phyloP scores from a whole-genome alignment of 2,329 filamentous ascomycete genomes.

The Massarina eburnea region DNA sequence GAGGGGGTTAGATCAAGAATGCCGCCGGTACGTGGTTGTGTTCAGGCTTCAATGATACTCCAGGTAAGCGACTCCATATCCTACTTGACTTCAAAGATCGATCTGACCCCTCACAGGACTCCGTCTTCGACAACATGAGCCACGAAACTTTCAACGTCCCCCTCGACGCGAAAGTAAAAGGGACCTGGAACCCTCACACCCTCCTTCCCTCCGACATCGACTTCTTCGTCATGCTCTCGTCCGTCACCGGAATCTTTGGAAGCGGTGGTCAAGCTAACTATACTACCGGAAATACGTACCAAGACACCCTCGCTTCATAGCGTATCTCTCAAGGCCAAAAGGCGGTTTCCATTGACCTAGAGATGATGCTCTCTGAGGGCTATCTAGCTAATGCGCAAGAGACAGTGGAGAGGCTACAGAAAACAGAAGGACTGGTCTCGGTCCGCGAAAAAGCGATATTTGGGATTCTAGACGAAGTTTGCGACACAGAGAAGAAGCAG shows the following conservation, averaged over 20 bases:
- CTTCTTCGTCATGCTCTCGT: conserved; percentile 31
- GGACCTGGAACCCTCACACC: conserved; percentile 35
- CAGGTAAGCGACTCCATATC: neutral
- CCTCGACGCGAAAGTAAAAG: conserved; percentile 33
- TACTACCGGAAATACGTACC: conserved; percentile 25
- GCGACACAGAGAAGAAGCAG: conserved; percentile 9
- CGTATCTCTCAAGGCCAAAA: conserved; percentile 11
- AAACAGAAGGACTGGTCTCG: neutral
- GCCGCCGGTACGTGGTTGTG: conserved; percentile 24
- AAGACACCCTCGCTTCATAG: conserved; percentile 25
- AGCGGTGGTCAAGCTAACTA: conserved; percentile 26
- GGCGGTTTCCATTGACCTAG: conserved; percentile 18
- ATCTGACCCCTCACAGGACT: conserved; percentile 7
- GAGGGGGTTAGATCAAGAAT: conserved; percentile 6
- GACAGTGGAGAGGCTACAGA: neutral
- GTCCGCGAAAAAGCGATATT: conserved; percentile 17
- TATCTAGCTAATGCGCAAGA: conserved; percentile 11
- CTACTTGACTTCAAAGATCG: neutral
- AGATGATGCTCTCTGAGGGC: conserved; percentile 16
- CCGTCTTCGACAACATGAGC: conserved; percentile 23
- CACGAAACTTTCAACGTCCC: conserved; percentile 11
- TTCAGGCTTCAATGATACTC: conserved; percentile 24
- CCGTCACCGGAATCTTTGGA: conserved; percentile 22
- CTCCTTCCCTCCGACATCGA: conserved; percentile 17
- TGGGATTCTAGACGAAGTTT: conserved; percentile 18